Percentiles rank a stretch among this genome's conserved stretches.
These are phyloP conservation scores for Plectosphaerella sp. DNA, from an alignment of 2,329 filamentous ascomycete genomes.

Conservation along the genomic window DNA sequence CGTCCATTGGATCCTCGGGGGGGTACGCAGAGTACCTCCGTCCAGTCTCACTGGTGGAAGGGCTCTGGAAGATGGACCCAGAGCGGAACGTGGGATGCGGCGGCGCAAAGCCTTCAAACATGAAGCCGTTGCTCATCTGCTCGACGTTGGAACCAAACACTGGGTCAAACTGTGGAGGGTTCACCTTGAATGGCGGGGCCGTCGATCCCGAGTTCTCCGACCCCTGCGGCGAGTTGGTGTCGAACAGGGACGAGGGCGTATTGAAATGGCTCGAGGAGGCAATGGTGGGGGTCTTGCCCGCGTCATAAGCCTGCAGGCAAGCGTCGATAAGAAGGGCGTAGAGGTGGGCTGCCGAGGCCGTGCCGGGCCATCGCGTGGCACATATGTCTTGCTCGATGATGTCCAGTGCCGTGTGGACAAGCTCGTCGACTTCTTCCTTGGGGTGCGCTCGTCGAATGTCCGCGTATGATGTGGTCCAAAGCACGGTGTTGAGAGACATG, in stretches of 20 bases:
- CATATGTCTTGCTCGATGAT: slow-evolving; percentile 66
- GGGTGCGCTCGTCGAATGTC: slow-evolving; percentile 71
- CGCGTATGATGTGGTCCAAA: slow-evolving; percentile 88
- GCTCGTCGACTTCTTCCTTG: slow-evolving; percentile 69
- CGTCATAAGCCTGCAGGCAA: slow-evolving; percentile 83
- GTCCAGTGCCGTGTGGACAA: slow-evolving; percentile 71
- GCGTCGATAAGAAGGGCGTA: slow-evolving; percentile 83
- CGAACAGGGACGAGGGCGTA: slow-evolving; percentile 43
- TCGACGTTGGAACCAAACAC: slow-evolving; percentile 54
- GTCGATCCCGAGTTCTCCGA: slow-evolving; percentile 28
- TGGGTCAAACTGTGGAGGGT: slow-evolving; percentile 53
- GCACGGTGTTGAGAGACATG: slow-evolving; percentile 84
- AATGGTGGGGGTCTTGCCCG: slow-evolving; percentile 34
- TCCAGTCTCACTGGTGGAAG: slow-evolving; percentile 49
- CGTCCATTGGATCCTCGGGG: slow-evolving; percentile 42
- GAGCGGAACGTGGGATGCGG: slow-evolving; percentile 56
- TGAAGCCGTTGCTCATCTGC: slow-evolving; percentile 42
- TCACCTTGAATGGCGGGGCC: slow-evolving; percentile 31
- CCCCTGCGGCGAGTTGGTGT: slow-evolving; percentile 41
- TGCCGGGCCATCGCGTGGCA: slow-evolving; percentile 87
- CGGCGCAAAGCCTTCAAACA: slow-evolving; percentile 30
- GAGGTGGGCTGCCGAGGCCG: slow-evolving; percentile 75
- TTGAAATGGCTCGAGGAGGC: slow-evolving; percentile 27
- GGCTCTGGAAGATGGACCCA: slow-evolving; percentile 62
- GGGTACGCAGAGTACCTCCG: slow-evolving; percentile 62